Evolutionary conservation across 345 rosid species (phyloP).

Genomic region (Gossypium mustelinum): DNA sequence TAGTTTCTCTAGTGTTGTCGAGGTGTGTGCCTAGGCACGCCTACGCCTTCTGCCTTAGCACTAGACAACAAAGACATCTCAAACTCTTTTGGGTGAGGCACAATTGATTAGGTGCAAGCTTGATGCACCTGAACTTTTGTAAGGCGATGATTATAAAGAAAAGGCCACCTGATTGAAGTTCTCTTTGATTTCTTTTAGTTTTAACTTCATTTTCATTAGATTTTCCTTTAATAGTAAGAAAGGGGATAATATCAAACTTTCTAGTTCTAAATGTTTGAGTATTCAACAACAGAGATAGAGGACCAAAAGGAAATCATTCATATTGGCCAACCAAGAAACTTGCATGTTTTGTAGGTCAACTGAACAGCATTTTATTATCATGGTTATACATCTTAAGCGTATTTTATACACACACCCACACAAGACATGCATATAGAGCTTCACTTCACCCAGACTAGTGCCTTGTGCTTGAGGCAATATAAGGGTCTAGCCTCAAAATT

Average conservation of each 20-base stretch:
- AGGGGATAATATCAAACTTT: background rate
- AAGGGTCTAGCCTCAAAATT: background rate
- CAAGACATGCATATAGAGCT: background rate
- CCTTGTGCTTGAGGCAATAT: background rate
- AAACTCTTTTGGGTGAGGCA: background rate
- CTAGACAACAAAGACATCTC: background rate
- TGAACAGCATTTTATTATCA: background rate
- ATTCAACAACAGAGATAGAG: background rate
- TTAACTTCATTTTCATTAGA: too few relatives aligned
- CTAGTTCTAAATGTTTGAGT: background rate
- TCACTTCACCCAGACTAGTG: background rate
- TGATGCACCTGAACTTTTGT: background rate
- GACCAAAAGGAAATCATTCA: background rate
- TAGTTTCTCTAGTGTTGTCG: too few relatives aligned
- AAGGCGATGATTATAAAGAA: background rate
- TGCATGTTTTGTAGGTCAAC: background rate
- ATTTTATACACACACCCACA: background rate
- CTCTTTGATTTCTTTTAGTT: too few relatives aligned
- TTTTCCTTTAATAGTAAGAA: too few relatives aligned
- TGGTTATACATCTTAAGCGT: background rate
- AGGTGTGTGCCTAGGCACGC: too few relatives aligned
- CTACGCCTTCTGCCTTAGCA: too few relatives aligned
- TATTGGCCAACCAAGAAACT: background rate
- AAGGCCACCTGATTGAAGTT: background rate
- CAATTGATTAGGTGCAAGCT: background rate